These are phyloP conservation scores for Carpinus viminea DNA, from an alignment of 306 rosid species.

Conservation along the genomic window DNA sequence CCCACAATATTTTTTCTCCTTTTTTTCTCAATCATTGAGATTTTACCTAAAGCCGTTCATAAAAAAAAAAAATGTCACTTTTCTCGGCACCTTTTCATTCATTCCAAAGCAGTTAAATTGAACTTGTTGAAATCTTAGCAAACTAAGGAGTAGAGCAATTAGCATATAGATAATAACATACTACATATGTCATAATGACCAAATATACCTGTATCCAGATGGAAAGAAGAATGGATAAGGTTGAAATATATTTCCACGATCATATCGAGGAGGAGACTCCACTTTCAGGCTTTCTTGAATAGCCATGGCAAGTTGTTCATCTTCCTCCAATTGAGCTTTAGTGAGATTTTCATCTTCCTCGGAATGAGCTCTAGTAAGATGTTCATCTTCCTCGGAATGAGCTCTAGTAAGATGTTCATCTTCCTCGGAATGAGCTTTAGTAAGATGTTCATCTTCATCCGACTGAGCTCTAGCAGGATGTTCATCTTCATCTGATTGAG, in stretches of 20 bases:
- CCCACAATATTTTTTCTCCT: not conserved
- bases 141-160: not conserved
- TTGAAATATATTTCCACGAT: constrained; percentile 49
- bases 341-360: constrained; percentile 53
- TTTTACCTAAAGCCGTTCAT: not conserved
- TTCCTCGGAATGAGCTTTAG: constrained; percentile 47
- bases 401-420: constrained; percentile 43
- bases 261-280: constrained; percentile 59
- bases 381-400: constrained; percentile 86
- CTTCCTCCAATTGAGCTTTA: constrained; percentile 81
- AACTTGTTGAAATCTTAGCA: not conserved
- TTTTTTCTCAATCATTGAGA: not conserved
- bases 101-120: not conserved
- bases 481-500: constrained; percentile 51
- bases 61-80: not conserved
- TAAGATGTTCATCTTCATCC: constrained; percentile 50
- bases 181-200: constrained; percentile 27
- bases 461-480: constrained; percentile 28
- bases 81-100: not conserved
- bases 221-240: constrained; percentile 55
- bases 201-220: constrained; percentile 68
- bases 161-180: not conserved
- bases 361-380: constrained; percentile 72
- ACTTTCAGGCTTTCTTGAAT: constrained; percentile 78
- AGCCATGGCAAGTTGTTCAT: constrained; percentile 92